Evolutionary conservation across 2,329 filamentous ascomycete genomes (phyloP).

Genomic region (Colletotrichum karsti): DNA sequence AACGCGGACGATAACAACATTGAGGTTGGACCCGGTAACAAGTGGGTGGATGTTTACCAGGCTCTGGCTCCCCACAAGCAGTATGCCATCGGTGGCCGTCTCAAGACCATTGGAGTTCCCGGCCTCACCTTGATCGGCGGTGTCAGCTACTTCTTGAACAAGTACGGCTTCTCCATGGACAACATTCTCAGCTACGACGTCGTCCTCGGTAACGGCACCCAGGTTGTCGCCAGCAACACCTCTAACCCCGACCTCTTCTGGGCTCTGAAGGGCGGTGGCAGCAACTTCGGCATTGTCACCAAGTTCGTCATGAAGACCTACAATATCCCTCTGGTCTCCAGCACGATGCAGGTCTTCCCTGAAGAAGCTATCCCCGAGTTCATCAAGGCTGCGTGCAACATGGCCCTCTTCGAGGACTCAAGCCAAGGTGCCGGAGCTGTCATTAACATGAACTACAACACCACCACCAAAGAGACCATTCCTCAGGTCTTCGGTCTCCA

Average conservation of each 20-base stretch:
- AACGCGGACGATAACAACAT: conserved; percentile 21
- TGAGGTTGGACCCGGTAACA: conserved; percentile 31
- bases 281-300: conserved; percentile 32
- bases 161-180: conserved; percentile 36
- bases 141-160: conserved; percentile 37
- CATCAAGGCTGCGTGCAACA: conserved; percentile 37
- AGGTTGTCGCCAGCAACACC: conserved; percentile 48
- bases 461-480: conserved; percentile 33
- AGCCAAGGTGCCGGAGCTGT: conserved; percentile 40
- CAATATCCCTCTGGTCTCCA: conserved; percentile 36
- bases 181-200: conserved; percentile 42
- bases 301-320: conserved; percentile 34
- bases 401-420: conserved; percentile 33
- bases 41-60: conserved; percentile 38
- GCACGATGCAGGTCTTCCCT: conserved; percentile 41
- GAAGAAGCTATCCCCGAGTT: conserved; percentile 35
- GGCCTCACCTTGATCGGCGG: conserved; percentile 40
- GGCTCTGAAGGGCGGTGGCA: conserved; percentile 29
- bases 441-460: conserved; percentile 40
- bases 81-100: conserved; percentile 38
- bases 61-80: conserved; percentile 32
- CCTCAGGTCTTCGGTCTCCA: conserved; percentile 43
- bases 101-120: conserved; percentile 37
- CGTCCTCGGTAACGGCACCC: conserved; percentile 48
- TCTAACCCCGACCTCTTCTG: conserved; percentile 31